phyloP scores from a whole-genome alignment of 257 asterid genomes.

The Solanum raphanifolium region DNA sequence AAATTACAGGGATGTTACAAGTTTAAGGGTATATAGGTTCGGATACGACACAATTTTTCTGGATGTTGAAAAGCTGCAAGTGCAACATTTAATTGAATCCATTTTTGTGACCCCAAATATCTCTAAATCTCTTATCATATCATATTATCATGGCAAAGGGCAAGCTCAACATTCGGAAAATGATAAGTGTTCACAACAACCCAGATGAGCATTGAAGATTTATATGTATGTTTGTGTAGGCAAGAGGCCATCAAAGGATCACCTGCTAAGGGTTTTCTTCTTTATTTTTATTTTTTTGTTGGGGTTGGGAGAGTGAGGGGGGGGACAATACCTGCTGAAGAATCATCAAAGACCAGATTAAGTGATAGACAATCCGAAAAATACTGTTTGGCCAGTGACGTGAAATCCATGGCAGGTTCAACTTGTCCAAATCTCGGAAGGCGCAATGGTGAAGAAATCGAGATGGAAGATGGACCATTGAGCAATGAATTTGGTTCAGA shows the following conservation, averaged over 20 bases:
- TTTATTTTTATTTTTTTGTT: not conserved
- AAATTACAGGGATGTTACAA: not conserved
- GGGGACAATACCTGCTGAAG: conserved; percentile 39
- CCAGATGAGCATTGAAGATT: not conserved
- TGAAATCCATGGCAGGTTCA: conserved; percentile 60
- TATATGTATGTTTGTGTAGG: not conserved
- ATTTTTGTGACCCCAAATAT: not conserved
- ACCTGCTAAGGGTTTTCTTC: not conserved
- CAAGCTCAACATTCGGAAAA: not conserved
- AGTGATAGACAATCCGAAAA: conserved; percentile 70
- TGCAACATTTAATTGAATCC: not conserved
- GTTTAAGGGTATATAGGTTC: not conserved
- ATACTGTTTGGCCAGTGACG: conserved; percentile 76
- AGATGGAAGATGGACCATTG: conserved; percentile 86
- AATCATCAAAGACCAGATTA: conserved; percentile 57
- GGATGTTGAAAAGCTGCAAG: not conserved
- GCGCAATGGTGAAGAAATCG: conserved; percentile 85
- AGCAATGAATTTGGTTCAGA: conserved; percentile 84
- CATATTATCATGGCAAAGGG: not conserved
- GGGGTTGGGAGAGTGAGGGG: not conserved
- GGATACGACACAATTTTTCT: not conserved
- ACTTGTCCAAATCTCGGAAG: conserved; percentile 68
- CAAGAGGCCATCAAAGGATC: conserved; percentile 31
- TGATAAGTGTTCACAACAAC: not conserved
- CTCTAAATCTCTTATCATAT: not conserved